phyloP scores from a whole-genome alignment of 139 green algal species.

The Yamagishiella unicocca region DNA sequence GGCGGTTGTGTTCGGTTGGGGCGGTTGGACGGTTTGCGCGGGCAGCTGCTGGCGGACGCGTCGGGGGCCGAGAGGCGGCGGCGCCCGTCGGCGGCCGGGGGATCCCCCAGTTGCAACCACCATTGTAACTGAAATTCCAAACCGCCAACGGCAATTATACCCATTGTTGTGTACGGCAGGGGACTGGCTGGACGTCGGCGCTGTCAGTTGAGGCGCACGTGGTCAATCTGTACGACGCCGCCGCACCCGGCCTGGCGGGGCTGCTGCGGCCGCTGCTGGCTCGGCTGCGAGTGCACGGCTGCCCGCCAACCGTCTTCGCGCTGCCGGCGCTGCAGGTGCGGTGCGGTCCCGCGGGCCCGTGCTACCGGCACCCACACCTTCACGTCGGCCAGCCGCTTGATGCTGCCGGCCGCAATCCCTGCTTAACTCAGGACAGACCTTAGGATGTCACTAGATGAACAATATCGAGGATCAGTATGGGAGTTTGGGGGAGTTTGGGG shows the following conservation, averaged over 20 bases:
- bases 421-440: too few relatives aligned
- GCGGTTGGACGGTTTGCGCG: neutral
- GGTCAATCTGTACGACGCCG: conserved; percentile 63
- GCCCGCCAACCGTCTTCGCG: conserved; percentile 62
- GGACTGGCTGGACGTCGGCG: conserved; percentile 46
- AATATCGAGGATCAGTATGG: too few relatives aligned
- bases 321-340: conserved; percentile 66
- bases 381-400: too few relatives aligned
- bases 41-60: neutral
- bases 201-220: conserved; percentile 64
- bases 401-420: too few relatives aligned
- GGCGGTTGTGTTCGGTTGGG: neutral
- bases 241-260: conserved; percentile 54
- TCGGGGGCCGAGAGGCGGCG: neutral
- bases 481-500: too few relatives aligned
- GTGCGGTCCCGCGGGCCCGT: too few relatives aligned
- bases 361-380: too few relatives aligned
- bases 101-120: too few relatives aligned
- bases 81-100: too few relatives aligned
- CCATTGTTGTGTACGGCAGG: neutral
- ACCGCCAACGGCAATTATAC: too few relatives aligned
- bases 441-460: too few relatives aligned
- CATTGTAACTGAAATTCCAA: too few relatives aligned
- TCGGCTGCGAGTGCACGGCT: conserved; percentile 47
- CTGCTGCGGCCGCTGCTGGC: conserved; percentile 65